Conservation (phyloP, 305 asterid genomes). For the Fraxinus xanthoxyloides region DNA sequence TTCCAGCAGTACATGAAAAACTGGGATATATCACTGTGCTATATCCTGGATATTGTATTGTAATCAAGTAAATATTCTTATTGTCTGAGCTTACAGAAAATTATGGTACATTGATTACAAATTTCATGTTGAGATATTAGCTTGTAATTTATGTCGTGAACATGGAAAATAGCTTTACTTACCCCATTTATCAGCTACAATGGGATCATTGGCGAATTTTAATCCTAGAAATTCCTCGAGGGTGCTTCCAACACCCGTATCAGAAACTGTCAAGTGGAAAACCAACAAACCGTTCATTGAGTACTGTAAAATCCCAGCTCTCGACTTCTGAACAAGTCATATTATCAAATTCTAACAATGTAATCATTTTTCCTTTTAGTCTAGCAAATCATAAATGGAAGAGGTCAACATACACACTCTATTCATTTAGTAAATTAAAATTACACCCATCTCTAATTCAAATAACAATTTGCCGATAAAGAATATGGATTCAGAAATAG, state of each 20-base stretch:
- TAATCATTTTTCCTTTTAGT: neutral
- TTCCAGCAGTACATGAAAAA: neutral
- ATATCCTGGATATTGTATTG: neutral
- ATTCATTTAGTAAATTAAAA: neutral
- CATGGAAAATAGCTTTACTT: conserved; percentile 27
- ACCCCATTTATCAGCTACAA: conserved; percentile 62
- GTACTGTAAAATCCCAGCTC: neutral
- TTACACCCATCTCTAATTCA: neutral
- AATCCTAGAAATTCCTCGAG: conserved; percentile 58
- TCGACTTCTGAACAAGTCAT: conserved; percentile 7
- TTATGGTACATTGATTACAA: neutral
- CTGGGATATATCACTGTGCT: neutral
- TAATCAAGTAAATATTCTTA: neutral
- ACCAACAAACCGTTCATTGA: conserved; percentile 4
- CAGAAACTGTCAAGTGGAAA: conserved; percentile 63
- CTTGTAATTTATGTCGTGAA: neutral
- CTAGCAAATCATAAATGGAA: neutral
- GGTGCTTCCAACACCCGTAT: conserved; percentile 69
- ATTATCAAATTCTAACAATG: neutral
- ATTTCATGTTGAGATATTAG: neutral
- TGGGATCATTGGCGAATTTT: conserved; percentile 28
- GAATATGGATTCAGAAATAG: neutral
- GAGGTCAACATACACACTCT: neutral
- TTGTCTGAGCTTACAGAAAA: neutral
- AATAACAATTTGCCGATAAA: neutral